Evolutionary conservation across 108 stramenopile genomes (phyloP).

Genomic region (Aurantiochytrium sp.): DNA sequence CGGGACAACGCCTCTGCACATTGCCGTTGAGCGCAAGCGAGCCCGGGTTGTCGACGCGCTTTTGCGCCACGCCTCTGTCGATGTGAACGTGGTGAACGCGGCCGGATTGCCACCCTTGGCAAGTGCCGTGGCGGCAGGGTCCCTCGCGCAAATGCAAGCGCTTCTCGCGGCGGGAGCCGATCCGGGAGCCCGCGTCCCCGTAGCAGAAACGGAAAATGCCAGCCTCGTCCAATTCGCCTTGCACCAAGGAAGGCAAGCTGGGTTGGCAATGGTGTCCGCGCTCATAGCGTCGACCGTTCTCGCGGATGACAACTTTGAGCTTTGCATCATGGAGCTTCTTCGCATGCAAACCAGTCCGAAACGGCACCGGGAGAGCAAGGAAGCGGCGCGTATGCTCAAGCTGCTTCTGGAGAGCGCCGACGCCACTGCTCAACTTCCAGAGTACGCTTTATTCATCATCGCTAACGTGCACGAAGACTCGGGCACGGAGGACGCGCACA

Average conservation of each 20-base stretch:
- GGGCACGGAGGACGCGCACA: too few relatives aligned
- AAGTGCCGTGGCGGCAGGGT: too few relatives aligned
- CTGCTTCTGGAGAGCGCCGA: not conserved
- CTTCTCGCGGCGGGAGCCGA: too few relatives aligned
- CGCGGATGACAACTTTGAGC: not conserved
- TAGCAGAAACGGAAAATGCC: too few relatives aligned
- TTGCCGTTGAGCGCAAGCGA: not conserved
- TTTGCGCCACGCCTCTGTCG: not conserved
- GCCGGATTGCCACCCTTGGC: too few relatives aligned
- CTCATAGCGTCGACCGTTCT: too few relatives aligned
- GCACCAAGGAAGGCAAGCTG: too few relatives aligned
- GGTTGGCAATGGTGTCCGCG: too few relatives aligned
- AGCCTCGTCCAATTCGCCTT: too few relatives aligned
- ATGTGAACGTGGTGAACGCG: too few relatives aligned
- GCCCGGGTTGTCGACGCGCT: not conserved
- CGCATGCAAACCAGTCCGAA: not conserved
- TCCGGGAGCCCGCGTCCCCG: too few relatives aligned
- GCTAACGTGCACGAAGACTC: not conserved
- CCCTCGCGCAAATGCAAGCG: too few relatives aligned
- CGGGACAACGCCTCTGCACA: not conserved
- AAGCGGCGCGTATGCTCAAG: not conserved
- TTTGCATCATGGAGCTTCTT: not conserved
- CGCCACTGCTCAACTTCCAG: not conserved
- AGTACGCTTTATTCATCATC: not conserved
- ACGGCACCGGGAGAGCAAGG: not conserved